Conservation (phyloP, 257 asterid genomes). For the Vinca minor region DNA sequence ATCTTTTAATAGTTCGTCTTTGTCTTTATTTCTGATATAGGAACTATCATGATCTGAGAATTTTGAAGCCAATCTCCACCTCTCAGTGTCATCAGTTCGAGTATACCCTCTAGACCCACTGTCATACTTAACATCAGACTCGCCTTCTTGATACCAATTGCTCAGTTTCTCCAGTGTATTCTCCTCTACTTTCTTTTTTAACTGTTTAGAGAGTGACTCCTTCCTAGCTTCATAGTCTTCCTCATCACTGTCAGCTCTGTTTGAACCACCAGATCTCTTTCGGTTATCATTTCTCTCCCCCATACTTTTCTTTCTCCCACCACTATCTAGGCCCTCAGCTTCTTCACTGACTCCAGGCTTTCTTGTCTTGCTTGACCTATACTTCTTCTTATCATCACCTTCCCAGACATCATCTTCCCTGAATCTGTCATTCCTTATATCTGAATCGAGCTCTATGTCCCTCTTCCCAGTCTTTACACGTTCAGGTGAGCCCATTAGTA, state of each 20-base stretch:
- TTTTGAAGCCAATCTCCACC: slow-evolving; percentile 41
- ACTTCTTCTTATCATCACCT: slow-evolving; percentile 48
- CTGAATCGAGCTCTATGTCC: slow-evolving; percentile 56
- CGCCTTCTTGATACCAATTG: slow-evolving; percentile 87
- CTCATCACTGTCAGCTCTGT: slow-evolving; percentile 60
- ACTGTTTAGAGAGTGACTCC: slow-evolving; percentile 53
- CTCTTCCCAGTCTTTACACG: slow-evolving; percentile 34
- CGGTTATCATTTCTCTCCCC: slow-evolving; percentile 62
- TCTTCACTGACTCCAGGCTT: slow-evolving; percentile 47
- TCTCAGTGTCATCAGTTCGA: slow-evolving; percentile 48
- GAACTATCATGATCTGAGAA: slow-evolving; percentile 35
- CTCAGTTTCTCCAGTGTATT: slow-evolving; percentile 67
- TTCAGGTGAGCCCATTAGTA: slow-evolving; percentile 66
- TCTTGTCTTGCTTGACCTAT: slow-evolving; percentile 49
- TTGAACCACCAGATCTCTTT: slow-evolving; percentile 51
- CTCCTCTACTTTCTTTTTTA: slow-evolving; percentile 60
- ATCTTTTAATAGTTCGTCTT: slow-evolving; percentile 18
- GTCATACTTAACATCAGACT: slow-evolving; percentile 52
- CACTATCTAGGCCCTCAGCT: slow-evolving; percentile 49
- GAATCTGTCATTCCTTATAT: slow-evolving; percentile 52
- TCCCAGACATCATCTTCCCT: slow-evolving; percentile 61
- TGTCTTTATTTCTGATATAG: slow-evolving; percentile 19
- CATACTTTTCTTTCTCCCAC: slow-evolving; percentile 50
- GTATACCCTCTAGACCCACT: slow-evolving; percentile 42
- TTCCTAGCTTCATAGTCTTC: slow-evolving; percentile 59